Conservation (phyloP, 2,329 filamentous ascomycete species). For the Cordyceps javanica region DNA sequence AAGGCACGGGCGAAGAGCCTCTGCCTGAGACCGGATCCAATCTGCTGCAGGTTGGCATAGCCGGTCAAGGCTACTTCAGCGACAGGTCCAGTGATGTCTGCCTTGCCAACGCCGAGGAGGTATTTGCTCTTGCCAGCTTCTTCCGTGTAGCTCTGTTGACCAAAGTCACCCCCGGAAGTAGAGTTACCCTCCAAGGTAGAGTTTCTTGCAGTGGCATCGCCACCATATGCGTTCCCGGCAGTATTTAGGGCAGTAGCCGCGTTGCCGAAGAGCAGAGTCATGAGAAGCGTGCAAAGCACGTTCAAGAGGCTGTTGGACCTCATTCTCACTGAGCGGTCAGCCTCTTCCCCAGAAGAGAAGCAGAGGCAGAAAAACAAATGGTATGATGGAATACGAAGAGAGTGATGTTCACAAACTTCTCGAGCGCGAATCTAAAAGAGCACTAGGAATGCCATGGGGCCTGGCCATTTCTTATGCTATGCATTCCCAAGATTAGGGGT, state of each 20-base stretch:
- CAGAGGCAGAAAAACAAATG: neutral
- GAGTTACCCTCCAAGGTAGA: neutral
- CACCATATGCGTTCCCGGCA: neutral
- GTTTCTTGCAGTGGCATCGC: neutral
- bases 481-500: neutral
- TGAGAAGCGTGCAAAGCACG: neutral
- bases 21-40: conserved; percentile 79
- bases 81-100: conserved; percentile 63
- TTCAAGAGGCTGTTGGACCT: neutral
- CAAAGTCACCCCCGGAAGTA: neutral
- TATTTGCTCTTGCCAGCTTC: conserved; percentile 30
- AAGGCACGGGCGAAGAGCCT: conserved; percentile 84
- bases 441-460: neutral
- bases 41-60: conserved; percentile 79
- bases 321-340: neutral
- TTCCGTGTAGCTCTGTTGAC: neutral
- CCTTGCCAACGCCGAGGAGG: conserved; percentile 50
- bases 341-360: neutral
- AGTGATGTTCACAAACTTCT: neutral
- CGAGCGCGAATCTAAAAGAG: neutral
- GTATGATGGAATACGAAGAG: neutral
- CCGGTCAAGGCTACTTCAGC: conserved; percentile 92
- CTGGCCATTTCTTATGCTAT: neutral
- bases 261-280: neutral
- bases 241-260: neutral